Evolutionary conservation across 495 filamentous ascomycete species (phyloP).

Genomic region (Penicillium bialowiezense): DNA sequence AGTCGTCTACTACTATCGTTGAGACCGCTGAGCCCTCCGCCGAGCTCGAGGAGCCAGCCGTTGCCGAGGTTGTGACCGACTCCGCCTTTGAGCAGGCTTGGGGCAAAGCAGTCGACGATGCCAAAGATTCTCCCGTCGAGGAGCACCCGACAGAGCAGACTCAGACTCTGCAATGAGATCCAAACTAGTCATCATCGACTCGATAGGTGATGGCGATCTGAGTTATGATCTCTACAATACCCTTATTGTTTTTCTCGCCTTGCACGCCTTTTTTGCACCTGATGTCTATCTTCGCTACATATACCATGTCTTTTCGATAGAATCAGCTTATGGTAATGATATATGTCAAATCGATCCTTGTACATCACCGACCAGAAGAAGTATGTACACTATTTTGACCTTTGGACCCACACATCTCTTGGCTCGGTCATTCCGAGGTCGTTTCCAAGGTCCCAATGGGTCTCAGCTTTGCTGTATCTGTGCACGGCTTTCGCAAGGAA

Average conservation of each 20-base stretch:
- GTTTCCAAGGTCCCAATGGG: too few species aligned
- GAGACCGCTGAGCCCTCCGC: too few species aligned
- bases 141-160: not conserved
- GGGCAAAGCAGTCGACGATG: conserved; percentile 40
- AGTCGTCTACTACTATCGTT: too few species aligned
- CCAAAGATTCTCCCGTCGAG: conserved; percentile 7
- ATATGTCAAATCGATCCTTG: not conserved
- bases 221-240: not conserved
- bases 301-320: conserved; percentile 1
- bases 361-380: too few species aligned
- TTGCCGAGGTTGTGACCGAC: conserved; percentile 13
- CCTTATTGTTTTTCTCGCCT: not conserved
- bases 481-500: too few species aligned
- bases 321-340: conserved; percentile 2
- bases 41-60: not conserved
- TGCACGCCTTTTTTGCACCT: not conserved
- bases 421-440: too few species aligned
- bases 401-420: too few species aligned
- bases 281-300: conserved; percentile 19
- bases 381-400: too few species aligned
- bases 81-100: conserved; percentile 42
- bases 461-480: too few species aligned
- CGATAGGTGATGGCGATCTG: not conserved
- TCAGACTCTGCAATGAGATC: conserved; percentile 1
- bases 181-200: not conserved